A percentile compares a stretch with the other conserved stretches of the same genome.
Evolutionary conservation across 2,329 filamentous ascomycete genomes (phyloP).

Genomic region (Calonectria crousiana): DNA sequence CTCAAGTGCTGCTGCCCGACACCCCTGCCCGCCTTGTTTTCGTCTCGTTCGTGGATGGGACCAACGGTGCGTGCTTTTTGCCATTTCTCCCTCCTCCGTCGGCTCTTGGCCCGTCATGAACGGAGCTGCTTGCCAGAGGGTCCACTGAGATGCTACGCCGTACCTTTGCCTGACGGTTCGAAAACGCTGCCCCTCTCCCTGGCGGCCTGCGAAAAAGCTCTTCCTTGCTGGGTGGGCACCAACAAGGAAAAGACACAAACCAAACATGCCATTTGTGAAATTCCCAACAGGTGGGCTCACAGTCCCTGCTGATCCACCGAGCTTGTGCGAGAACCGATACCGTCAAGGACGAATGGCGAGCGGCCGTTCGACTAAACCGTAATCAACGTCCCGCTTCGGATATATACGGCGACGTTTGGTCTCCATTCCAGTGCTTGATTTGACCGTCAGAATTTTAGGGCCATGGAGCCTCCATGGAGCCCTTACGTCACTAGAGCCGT

Average conservation of each 20-base stretch:
- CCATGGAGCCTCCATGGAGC: constrained; percentile 7
- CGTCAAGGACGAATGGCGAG: constrained; percentile 14
- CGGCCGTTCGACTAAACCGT: constrained; percentile 22
- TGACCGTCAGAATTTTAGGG: constrained; percentile 21
- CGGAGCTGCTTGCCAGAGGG: constrained; percentile 5
- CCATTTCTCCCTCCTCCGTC: neutral
- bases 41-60: constrained; percentile 7
- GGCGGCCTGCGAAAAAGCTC: neutral
- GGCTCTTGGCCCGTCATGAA: constrained; percentile 26
- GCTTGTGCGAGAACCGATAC: constrained; percentile 9
- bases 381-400: constrained; percentile 27
- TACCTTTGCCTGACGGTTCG: constrained; percentile 23
- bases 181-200: constrained; percentile 23
- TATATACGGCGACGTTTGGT: constrained; percentile 26
- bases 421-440: constrained; percentile 5
- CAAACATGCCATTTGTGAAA: constrained; percentile 14
- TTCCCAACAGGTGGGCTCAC: neutral
- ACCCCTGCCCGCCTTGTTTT: constrained; percentile 16
- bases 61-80: constrained; percentile 11
- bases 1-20: constrained; percentile 19
- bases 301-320: constrained; percentile 18
- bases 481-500: constrained; percentile 37
- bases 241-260: neutral
- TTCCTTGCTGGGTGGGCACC: constrained; percentile 3
- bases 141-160: constrained; percentile 1